A percentile compares a stretch with the other conserved stretches of the same genome.
Evolutionary conservation across 768 basidiomycete genomes (phyloP).

Genomic region (Holtermannia corniformis): DNA sequence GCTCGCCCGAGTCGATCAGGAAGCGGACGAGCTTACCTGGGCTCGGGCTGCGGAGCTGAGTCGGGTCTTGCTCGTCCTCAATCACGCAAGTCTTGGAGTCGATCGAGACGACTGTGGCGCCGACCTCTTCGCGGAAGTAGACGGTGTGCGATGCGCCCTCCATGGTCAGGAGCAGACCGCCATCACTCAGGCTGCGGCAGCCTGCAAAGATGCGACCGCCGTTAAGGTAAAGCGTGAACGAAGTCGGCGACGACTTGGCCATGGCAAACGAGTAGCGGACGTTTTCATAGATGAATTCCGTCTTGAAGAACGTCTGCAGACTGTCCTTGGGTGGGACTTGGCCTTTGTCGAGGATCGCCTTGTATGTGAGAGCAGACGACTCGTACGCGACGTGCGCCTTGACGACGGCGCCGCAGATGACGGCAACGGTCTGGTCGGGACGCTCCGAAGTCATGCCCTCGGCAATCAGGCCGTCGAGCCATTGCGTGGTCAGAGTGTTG

Average conservation of each 20-base stretch:
- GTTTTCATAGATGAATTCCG: conserved; percentile 97
- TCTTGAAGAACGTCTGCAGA: conserved; percentile 88
- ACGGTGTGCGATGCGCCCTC: conserved; percentile 93
- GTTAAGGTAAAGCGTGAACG: conserved; percentile 93
- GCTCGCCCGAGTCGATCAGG: conserved; percentile 93
- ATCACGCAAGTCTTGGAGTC: conserved; percentile 97
- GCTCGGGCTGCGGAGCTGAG: conserved; percentile 87
- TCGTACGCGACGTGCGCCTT: conserved; percentile 88
- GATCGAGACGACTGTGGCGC: conserved; percentile 71
- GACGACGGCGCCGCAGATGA: conserved; percentile 90
- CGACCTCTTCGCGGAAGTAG: conserved; percentile 98
- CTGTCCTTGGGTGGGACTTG: conserved; percentile 92
- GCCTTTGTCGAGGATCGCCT: conserved; percentile 90
- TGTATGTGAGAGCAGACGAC: conserved; percentile 85
- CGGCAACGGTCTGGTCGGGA: conserved; percentile 82
- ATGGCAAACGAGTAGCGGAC: conserved; percentile 91
- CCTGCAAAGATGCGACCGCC: conserved; percentile 88
- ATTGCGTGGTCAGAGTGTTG: conserved; percentile 96
- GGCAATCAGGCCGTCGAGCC: conserved; percentile 95
- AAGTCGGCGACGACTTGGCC: conserved; percentile 73
- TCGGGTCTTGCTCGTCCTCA: conserved; percentile 98
- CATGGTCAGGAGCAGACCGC: conserved; percentile 80
- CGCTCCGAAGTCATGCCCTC: conserved; percentile 95
- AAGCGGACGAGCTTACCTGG: conserved; percentile 93
- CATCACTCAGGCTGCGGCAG: conserved; percentile 84